phyloP scores from a whole-genome alignment of 129 eudicot genomes.

The Chrysanthemum seticuspe region DNA sequence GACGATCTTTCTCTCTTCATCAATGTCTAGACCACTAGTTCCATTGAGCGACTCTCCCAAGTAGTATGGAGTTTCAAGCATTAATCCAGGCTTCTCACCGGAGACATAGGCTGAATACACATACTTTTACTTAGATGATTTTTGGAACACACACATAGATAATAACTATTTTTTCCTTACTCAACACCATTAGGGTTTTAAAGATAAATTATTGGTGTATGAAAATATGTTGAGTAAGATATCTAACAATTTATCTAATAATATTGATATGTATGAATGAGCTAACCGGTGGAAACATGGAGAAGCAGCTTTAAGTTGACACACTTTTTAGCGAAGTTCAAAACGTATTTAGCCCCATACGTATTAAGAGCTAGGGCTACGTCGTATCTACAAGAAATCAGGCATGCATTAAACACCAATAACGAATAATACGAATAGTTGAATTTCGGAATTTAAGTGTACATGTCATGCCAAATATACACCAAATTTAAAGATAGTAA shows the following conservation, averaged over 20 bases:
- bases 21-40: slow-evolving; percentile 43
- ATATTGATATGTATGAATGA: background rate
- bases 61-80: slow-evolving; percentile 43
- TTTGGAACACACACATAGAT: background rate
- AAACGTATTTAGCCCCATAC: slow-evolving; percentile 57
- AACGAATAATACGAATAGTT: too few relatives aligned
- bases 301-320: slow-evolving; percentile 54
- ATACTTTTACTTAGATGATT: background rate
- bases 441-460: background rate
- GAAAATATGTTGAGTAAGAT: too few relatives aligned
- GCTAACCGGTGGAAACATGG: slow-evolving; percentile 81
- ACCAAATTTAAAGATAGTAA: too few relatives aligned
- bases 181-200: background rate
- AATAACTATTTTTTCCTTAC: background rate
- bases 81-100: slow-evolving; percentile 58
- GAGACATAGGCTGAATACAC: slow-evolving; percentile 59
- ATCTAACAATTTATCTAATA: too few relatives aligned
- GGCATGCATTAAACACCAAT: background rate
- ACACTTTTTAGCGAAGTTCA: slow-evolving; percentile 66
- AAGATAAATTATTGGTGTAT: background rate
- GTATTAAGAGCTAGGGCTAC: slow-evolving; percentile 65
- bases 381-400: slow-evolving; percentile 53
- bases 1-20: slow-evolving; percentile 43
- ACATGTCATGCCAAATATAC: slow-evolving; percentile 3
- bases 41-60: slow-evolving; percentile 72